Conservation (phyloP, 2,329 filamentous ascomycete genomes). For the Xylariaceae sp. region DNA sequence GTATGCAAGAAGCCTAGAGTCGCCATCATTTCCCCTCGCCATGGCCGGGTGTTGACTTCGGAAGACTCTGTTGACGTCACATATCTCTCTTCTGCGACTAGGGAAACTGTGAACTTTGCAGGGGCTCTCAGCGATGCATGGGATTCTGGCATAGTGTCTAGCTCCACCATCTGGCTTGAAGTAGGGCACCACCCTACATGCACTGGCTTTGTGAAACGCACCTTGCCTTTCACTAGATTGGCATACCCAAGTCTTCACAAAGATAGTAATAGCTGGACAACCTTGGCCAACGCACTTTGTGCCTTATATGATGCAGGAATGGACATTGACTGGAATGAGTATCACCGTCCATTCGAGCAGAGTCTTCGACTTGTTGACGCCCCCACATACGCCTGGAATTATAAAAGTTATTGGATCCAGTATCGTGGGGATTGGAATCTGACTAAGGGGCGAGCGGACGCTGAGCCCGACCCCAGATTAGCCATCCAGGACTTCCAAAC, state of each 20-base stretch:
- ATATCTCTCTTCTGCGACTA: constrained; percentile 58
- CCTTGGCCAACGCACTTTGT: constrained; percentile 56
- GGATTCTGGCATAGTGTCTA: constrained; percentile 56
- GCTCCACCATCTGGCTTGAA: constrained; percentile 69
- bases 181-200: constrained; percentile 73
- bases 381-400: constrained; percentile 74
- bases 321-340: constrained; percentile 74
- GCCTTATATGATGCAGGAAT: constrained; percentile 66
- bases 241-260: constrained; percentile 60
- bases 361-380: constrained; percentile 62
- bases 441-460: constrained; percentile 55
- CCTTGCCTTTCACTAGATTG: constrained; percentile 49
- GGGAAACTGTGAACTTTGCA: constrained; percentile 71
- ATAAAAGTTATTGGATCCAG: constrained; percentile 73
- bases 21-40: neutral
- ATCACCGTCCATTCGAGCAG: constrained; percentile 58
- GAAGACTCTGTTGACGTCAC: constrained; percentile 22
- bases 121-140: constrained; percentile 60
- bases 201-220: constrained; percentile 64
- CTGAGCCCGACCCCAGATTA: neutral
- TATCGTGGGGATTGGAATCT: constrained; percentile 74
- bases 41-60: constrained; percentile 47
- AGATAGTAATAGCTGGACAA: constrained; percentile 63
- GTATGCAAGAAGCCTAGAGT: constrained; percentile 36
- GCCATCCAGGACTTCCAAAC: neutral